These are phyloP conservation scores for Boletus fagicola DNA, from an alignment of 768 basidiomycete genomes.

Conservation along the genomic window DNA sequence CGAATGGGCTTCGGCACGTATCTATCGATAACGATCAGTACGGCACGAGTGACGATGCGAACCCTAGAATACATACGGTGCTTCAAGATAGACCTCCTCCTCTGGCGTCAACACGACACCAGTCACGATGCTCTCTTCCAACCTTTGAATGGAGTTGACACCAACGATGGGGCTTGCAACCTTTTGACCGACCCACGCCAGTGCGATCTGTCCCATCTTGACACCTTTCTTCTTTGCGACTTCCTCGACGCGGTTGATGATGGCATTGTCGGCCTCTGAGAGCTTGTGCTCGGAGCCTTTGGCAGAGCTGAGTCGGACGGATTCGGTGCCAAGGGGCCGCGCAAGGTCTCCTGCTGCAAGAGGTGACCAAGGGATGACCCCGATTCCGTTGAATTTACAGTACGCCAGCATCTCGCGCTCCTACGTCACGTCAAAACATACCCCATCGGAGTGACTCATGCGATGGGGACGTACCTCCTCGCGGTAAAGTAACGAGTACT, in stretches of 20 bases:
- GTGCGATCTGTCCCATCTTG: neutral
- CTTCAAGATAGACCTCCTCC: slow-evolving; percentile 27
- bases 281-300: slow-evolving; percentile 28
- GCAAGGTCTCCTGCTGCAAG: slow-evolving; percentile 41
- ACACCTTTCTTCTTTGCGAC: slow-evolving; percentile 24
- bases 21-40: too few relatives aligned
- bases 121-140: neutral
- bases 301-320: slow-evolving; percentile 14
- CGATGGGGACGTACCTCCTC: slow-evolving; percentile 39
- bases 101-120: slow-evolving; percentile 18
- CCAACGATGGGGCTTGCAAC: slow-evolving; percentile 47
- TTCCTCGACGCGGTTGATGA: slow-evolving; percentile 41
- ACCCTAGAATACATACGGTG: slow-evolving; percentile 21
- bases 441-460: too few relatives aligned
- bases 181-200: slow-evolving; percentile 43
- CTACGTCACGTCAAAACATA: slow-evolving; percentile 20
- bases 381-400: slow-evolving; percentile 49
- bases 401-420: slow-evolving; percentile 47
- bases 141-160: slow-evolving; percentile 19
- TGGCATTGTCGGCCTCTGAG: slow-evolving; percentile 32
- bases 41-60: too few relatives aligned
- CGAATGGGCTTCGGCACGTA: too few relatives aligned
- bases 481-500: slow-evolving; percentile 53
- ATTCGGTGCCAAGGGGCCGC: slow-evolving; percentile 33
- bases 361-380: slow-evolving; percentile 51